A percentile compares a stretch with the other conserved stretches of the same genome.
Conservation (phyloP, 345 rosid species). For the Salix dunnii region DNA sequence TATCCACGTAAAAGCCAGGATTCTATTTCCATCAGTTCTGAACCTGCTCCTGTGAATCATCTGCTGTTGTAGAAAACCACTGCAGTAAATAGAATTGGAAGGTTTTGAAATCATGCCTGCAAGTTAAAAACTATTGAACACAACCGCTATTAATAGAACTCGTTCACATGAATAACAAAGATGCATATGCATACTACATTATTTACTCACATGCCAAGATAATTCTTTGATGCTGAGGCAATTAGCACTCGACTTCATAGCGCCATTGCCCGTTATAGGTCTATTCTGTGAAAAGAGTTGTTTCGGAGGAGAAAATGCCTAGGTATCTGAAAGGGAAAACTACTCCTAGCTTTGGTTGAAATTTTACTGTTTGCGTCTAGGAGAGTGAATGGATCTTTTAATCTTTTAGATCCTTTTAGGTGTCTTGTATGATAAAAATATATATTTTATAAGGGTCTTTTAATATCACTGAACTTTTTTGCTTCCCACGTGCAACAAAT, state of each 20-base stretch:
- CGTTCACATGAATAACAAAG: neutral
- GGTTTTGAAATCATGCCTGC: neutral
- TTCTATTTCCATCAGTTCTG: neutral
- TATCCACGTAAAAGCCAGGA: too few species aligned
- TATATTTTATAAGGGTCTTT: too few species aligned
- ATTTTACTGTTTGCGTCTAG: neutral
- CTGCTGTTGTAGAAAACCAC: neutral
- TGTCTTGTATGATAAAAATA: too few species aligned
- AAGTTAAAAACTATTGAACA: neutral
- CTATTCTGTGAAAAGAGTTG: neutral
- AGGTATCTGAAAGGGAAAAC: neutral
- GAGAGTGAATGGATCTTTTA: neutral
- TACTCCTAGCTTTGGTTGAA: too few species aligned
- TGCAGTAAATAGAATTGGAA: neutral
- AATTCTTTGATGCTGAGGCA: too few species aligned
- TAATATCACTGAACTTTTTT: too few species aligned
- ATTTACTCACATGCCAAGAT: neutral
- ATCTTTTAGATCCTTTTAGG: too few species aligned
- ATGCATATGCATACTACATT: neutral
- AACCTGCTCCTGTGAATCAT: neutral
- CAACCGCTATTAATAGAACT: neutral
- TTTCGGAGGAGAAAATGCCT: neutral
- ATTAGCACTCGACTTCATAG: neutral
- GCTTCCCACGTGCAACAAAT: too few species aligned
- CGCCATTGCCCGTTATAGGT: neutral